Evolutionary conservation across 2,329 filamentous ascomycete species (phyloP).

Genomic region (Leptodontidium sp.): DNA sequence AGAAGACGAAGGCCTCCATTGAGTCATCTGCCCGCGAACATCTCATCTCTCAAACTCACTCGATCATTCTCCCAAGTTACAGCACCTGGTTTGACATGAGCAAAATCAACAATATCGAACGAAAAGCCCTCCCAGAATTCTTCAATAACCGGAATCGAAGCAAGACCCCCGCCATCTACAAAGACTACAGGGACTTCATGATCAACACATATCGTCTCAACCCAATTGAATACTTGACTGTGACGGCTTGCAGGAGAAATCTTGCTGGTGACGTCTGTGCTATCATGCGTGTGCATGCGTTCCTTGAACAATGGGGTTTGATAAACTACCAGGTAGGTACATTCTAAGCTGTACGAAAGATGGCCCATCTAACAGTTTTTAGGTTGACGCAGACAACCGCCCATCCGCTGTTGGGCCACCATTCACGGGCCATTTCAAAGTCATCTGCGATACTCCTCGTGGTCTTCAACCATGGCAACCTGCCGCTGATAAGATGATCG

Average conservation of each 20-base stretch:
- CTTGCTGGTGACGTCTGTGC: constrained; percentile 97
- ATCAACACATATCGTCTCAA: constrained; percentile 98
- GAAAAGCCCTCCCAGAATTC: constrained; percentile 95
- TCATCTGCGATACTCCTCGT: constrained; percentile 93
- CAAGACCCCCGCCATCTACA: constrained; percentile 97
- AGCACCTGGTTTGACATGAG: constrained; percentile 99
- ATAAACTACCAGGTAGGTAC: constrained; percentile 93
- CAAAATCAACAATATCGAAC: constrained; percentile 87
- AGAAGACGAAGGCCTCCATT: constrained; percentile 80
- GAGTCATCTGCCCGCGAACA: constrained; percentile 91
- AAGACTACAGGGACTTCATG: constrained; percentile 99
- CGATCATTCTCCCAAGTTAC: constrained; percentile 96
- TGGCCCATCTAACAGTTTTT: constrained; percentile 30
- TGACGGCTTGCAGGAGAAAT: constrained; percentile 94
- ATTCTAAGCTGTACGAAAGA: background rate
- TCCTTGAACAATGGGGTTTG: constrained; percentile 97
- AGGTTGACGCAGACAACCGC: constrained; percentile 96
- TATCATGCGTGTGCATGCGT: constrained; percentile 98
- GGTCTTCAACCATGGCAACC: constrained; percentile 96
- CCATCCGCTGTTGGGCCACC: constrained; percentile 96
- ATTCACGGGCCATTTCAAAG: constrained; percentile 96
- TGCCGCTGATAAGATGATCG: constrained; percentile 74
- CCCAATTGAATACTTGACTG: constrained; percentile 93
- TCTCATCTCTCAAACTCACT: constrained; percentile 90
- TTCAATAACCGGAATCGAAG: constrained; percentile 98